A percentile compares a stretch with the other conserved stretches of the same genome.
These are phyloP conservation scores for Mycena pura DNA, from an alignment of 768 basidiomycete species.

Conservation along the genomic window DNA sequence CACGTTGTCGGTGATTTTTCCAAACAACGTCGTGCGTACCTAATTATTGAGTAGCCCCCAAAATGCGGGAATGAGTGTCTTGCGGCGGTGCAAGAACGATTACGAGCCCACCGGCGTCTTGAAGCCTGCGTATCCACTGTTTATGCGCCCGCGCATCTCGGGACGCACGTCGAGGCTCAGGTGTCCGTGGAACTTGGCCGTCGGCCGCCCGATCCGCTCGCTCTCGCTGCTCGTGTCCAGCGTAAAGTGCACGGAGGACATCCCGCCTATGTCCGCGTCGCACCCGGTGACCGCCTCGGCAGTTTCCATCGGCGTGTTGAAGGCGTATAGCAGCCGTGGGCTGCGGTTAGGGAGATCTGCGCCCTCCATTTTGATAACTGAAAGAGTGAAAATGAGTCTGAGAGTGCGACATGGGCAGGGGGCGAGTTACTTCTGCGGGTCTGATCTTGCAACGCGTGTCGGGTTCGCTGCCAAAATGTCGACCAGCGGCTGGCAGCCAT, in stretches of 20 bases:
- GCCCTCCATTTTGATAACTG: conserved; percentile 83
- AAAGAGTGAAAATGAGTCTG: conserved; percentile 7
- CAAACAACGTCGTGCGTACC: conserved; percentile 85
- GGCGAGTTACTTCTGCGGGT: conserved; percentile 9
- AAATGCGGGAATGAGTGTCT: not conserved
- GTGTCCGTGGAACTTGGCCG: conserved; percentile 80
- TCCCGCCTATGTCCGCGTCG: conserved; percentile 89
- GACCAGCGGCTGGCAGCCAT: conserved; percentile 24
- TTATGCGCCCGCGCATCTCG: conserved; percentile 69
- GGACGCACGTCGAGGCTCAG: conserved; percentile 75
- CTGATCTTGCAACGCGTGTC: conserved; percentile 12
- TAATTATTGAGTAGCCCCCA: too few species aligned
- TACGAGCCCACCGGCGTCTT: conserved; percentile 70
- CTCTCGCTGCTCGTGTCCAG: conserved; percentile 62
- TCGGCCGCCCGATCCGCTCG: conserved; percentile 51
- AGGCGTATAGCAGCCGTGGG: conserved; percentile 70
- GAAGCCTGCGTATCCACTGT: conserved; percentile 92
- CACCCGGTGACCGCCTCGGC: conserved; percentile 77
- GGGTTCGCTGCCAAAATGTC: conserved; percentile 21
- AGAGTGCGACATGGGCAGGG: not conserved
- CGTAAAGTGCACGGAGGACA: conserved; percentile 78
- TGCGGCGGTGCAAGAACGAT: conserved; percentile 1
- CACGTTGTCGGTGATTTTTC: conserved; percentile 84
- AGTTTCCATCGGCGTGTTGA: conserved; percentile 66
- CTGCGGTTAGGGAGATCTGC: conserved; percentile 64